Evolutionary conservation across 441 rosid genomes (phyloP).

Genomic region (Oxalis stricta): DNA sequence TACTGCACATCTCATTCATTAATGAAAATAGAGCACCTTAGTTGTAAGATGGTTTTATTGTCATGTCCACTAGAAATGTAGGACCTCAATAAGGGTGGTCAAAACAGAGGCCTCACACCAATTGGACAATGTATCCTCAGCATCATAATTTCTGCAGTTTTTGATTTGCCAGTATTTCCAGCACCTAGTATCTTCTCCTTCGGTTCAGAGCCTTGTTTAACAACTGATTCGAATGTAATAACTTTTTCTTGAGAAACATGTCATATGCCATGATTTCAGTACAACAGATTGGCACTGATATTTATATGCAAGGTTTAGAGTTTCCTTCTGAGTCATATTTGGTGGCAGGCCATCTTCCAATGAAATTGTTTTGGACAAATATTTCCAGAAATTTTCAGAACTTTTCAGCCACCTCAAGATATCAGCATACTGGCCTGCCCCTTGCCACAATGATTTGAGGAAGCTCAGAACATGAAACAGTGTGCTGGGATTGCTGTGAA

Average conservation of each 20-base stretch:
- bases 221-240: constrained; percentile 41
- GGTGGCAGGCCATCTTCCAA: constrained; percentile 25
- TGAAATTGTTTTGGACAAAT: constrained; percentile 35
- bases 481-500: constrained; percentile 50
- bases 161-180: constrained; percentile 16
- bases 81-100: constrained; percentile 38
- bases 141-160: constrained; percentile 20
- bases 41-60: constrained; percentile 29
- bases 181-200: constrained; percentile 21
- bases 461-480: constrained; percentile 51
- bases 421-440: constrained; percentile 52
- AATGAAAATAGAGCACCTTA: constrained; percentile 27
- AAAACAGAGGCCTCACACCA: constrained; percentile 57
- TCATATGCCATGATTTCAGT: constrained; percentile 69
- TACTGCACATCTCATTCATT: background rate
- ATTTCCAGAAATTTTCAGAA: constrained; percentile 58
- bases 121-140: constrained; percentile 35
- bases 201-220: constrained; percentile 20
- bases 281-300: constrained; percentile 61
- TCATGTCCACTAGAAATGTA: constrained; percentile 48
- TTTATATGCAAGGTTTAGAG: constrained; percentile 31
- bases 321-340: constrained; percentile 28
- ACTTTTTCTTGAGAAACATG: constrained; percentile 63
- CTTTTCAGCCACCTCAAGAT: constrained; percentile 45
- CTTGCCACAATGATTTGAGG: constrained; percentile 88